Evolutionary conservation across 139 green algal species (phyloP).

Genomic region (Asterochloris erici): DNA sequence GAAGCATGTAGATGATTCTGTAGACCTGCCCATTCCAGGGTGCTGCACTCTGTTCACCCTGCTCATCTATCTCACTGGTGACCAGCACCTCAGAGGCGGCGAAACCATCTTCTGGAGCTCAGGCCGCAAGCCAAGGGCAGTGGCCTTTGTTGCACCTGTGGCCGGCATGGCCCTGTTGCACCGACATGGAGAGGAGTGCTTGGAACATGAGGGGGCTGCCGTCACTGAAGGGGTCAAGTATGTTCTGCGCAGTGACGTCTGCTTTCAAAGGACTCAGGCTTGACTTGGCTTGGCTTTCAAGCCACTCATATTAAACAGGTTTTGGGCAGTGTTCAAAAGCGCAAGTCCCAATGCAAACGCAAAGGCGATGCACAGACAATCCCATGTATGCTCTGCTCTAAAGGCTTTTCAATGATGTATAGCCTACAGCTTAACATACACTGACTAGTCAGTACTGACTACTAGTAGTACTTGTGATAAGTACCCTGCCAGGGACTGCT

Average conservation of each 20-base stretch:
- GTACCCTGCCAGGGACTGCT: too few species aligned
- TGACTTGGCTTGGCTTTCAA: too few species aligned
- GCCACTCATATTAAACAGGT: too few species aligned
- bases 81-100: slow-evolving; percentile 27
- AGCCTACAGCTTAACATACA: too few species aligned
- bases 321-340: too few species aligned
- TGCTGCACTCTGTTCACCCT: slow-evolving; percentile 53
- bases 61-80: slow-evolving; percentile 57
- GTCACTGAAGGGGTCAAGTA: slow-evolving; percentile 63
- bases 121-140: slow-evolving; percentile 19
- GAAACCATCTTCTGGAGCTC: slow-evolving; percentile 46
- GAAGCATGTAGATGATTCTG: slow-evolving; percentile 60
- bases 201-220: slow-evolving; percentile 57
- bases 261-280: slow-evolving; percentile 32
- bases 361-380: too few species aligned
- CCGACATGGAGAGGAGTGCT: slow-evolving; percentile 60
- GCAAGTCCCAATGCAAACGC: too few species aligned
- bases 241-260: slow-evolving; percentile 68
- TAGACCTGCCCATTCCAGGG: slow-evolving; percentile 17
- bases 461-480: too few species aligned
- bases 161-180: slow-evolving; percentile 63
- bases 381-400: too few species aligned
- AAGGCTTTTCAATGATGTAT: too few species aligned
- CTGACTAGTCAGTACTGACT: too few species aligned
- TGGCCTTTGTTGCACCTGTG: slow-evolving; percentile 38